Evolutionary conservation across 441 rosid genomes (phyloP).

Genomic region (Corymbia calophylla): DNA sequence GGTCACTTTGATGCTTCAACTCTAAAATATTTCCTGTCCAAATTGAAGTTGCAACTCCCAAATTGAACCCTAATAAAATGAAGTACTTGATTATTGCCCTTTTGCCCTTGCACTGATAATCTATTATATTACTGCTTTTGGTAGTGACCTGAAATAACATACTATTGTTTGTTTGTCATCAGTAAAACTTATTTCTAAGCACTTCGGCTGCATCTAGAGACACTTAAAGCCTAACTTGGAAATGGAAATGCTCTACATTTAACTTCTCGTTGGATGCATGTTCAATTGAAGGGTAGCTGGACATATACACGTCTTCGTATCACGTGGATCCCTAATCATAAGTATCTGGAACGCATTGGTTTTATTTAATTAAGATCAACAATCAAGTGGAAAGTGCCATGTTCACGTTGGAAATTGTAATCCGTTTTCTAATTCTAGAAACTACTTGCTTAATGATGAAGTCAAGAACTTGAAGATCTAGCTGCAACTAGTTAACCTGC

Average conservation of each 20-base stretch:
- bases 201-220: background rate
- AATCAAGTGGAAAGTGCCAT: background rate
- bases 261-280: background rate
- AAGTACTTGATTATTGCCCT: background rate
- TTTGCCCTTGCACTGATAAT: no score
- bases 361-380: background rate
- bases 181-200: background rate
- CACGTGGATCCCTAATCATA: background rate
- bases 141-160: background rate
- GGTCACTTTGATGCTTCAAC: no score
- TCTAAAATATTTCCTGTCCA: no score
- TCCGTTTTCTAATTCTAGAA: background rate
- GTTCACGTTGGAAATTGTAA: background rate
- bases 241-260: background rate
- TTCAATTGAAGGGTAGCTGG: background rate
- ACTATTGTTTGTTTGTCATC: background rate
- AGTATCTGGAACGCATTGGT: background rate
- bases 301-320: background rate
- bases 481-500: background rate
- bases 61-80: accelerated
- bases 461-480: background rate
- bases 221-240: background rate
- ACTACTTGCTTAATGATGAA: background rate
- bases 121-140: no score
- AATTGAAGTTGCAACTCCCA: no score